These are phyloP conservation scores for Suhomyces wounanorum DNA, from an alignment of 1,139 yeast species.

Conservation along the genomic window DNA sequence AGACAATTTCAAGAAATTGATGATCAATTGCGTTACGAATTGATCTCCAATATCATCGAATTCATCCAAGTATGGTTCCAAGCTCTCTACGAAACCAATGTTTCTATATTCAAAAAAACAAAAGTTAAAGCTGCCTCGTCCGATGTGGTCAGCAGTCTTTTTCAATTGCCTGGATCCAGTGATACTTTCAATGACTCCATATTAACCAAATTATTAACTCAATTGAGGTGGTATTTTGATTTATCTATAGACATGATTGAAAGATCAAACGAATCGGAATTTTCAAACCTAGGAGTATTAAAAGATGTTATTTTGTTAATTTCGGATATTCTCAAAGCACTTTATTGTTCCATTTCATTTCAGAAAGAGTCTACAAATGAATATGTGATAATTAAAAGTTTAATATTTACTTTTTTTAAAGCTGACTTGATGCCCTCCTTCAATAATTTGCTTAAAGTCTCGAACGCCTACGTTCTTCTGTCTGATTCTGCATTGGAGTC, in stretches of 20 bases:
- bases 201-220: slow-evolving; percentile 20
- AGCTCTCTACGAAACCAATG: slow-evolving; percentile 21
- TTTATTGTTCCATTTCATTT: slow-evolving; percentile 20
- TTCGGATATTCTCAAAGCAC: slow-evolving; percentile 27
- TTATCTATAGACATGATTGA: slow-evolving; percentile 21
- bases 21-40: slow-evolving; percentile 28
- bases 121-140: slow-evolving; percentile 6
- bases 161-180: slow-evolving; percentile 21
- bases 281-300: slow-evolving; percentile 24
- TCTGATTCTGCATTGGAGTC: neutral
- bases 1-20: slow-evolving; percentile 27
- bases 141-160: slow-evolving; percentile 19
- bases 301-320: slow-evolving; percentile 32
- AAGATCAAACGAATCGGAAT: slow-evolving; percentile 17
- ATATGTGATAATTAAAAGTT: slow-evolving; percentile 21
- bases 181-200: slow-evolving; percentile 18
- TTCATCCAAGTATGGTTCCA: slow-evolving; percentile 29
- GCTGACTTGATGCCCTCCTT: slow-evolving; percentile 29
- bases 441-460: slow-evolving; percentile 25
- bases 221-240: slow-evolving; percentile 24
- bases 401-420: slow-evolving; percentile 24
- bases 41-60: slow-evolving; percentile 29
- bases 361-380: slow-evolving; percentile 19
- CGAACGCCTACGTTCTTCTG: slow-evolving; percentile 21
- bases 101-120: slow-evolving; percentile 1